Evolutionary conservation across 768 basidiomycete species (phyloP), one percentile per base, ranked within the genome.

Genomic region (Chiua virens): DNA sequence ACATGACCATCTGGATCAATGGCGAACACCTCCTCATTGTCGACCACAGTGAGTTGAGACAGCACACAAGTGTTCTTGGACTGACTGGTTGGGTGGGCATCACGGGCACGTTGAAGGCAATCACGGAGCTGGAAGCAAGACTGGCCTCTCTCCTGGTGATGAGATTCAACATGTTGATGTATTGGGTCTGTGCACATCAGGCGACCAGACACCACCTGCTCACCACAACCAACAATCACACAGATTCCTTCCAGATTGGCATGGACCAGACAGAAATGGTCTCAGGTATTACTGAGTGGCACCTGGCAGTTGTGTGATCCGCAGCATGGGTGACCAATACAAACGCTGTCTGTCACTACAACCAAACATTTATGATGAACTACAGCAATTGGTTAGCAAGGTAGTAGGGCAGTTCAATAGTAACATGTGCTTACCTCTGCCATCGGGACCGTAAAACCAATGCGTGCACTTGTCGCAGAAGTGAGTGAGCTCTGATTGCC

Each of bases 251-350:
- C n/a, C n/a, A n/a, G 28, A 1, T 22, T 0, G 0, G 23, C 17
- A 22, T 55, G 49, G 0, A 2, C 1, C 0, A 4, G 20, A 3
- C 53, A 57, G 2, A 55, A 57, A 2, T 10, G 20, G 13, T 57
- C 49, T 2, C 2, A n/a, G n/a, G n/a, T 38, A 2, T n/a, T 47
- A 0, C 13, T 2, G 11, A 57, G 4, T 6, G 44, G 44, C 0
- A 45, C n/a, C 5, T 49, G 1, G 5, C 56, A 57, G 9, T 57
- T 57, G 10, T 48, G 42, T 2, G 1, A 0, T 0, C 42, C 14
- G 9, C 56, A 57, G 23, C 53, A 55, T 0, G 49, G 49, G 18
- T 54, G 55, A 1, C 52, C 35, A 10, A 55, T 51, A n/a, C 49
- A 48, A 0, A 57, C 1, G 1, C 53, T 39, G 14, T 54, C 53